Evolutionary conservation across 805 yeast genomes (phyloP).

Genomic region (Danielia oregonensis): DNA sequence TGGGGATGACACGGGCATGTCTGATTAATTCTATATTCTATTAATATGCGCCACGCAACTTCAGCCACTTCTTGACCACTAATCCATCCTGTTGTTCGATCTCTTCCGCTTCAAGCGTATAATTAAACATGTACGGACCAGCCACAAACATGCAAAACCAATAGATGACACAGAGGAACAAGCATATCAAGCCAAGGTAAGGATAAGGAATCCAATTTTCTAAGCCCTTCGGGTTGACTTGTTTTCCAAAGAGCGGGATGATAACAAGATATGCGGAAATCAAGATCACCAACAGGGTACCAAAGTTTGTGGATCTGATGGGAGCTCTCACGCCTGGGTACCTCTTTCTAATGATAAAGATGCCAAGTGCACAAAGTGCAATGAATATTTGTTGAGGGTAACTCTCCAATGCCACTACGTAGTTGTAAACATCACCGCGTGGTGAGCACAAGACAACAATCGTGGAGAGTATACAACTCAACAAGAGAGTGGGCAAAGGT

Average conservation of each 20-base stretch:
- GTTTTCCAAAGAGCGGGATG: slow-evolving; percentile 43
- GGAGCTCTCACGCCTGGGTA: slow-evolving; percentile 48
- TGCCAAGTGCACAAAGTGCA: slow-evolving; percentile 52
- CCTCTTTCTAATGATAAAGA: slow-evolving; percentile 49
- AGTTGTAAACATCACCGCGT: slow-evolving; percentile 48
- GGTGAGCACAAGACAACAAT: slow-evolving; percentile 39
- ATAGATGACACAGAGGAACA: slow-evolving; percentile 43
- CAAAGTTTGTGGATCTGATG: slow-evolving; percentile 47
- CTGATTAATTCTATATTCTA: too few species aligned
- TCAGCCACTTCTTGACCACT: slow-evolving; percentile 53
- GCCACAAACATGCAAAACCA: slow-evolving; percentile 54
- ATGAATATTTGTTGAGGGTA: slow-evolving; percentile 50
- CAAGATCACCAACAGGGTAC: slow-evolving; percentile 43
- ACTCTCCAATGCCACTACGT: slow-evolving; percentile 49
- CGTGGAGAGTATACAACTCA: slow-evolving; percentile 42
- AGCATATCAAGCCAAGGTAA: slow-evolving; percentile 38
- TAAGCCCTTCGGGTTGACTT: slow-evolving; percentile 39
- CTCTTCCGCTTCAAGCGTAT: slow-evolving; percentile 41
- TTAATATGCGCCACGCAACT: slow-evolving; percentile 14
- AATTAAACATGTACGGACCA: slow-evolving; percentile 45
- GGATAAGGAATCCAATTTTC: slow-evolving; percentile 49
- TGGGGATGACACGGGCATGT: too few species aligned
- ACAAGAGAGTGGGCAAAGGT: slow-evolving; percentile 48
- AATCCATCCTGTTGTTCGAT: slow-evolving; percentile 54
- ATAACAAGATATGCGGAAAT: slow-evolving; percentile 47